Base-by-base conservation (phyloP, 495 filamentous ascomycete genomes). In the Aspergillus sclerotiicarbonarius region DNA sequence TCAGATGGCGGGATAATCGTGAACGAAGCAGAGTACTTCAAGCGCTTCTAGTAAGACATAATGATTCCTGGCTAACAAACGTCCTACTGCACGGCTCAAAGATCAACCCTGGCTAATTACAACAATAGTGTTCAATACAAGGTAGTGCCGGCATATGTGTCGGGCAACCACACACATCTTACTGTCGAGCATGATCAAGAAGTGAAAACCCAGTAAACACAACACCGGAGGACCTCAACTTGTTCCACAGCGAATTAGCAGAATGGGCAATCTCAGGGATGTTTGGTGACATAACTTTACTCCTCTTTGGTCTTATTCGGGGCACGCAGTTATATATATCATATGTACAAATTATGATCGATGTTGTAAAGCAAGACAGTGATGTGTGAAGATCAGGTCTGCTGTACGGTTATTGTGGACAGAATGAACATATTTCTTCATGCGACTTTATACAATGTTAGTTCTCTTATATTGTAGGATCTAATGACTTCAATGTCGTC, bases 1-100 rank as follows among this genome's bases (percentile, higher is more conserved):
- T 70, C 66, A 44, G 76, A 82, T 63, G 93, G 93, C 57, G 94
- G 92, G 58, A 82, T 80, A 66, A 92, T 97, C 74, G 83, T 73
- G 52, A 84, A 92, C 62, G 89, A 92, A 68, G 96, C 89, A 79
- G 86, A 72, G 37, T 69, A 97, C 60, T 90, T 95, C 77, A 93
- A 91, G 73, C 91, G 89, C 39, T 96, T 97, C 79, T 85, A 87
- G 94, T 97, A 84, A 66, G 89, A 67, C 18, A n/a, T n/a, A n/a
- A n/a, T n/a, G n/a, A 43, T 21, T 15, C 16, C 39, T 21, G 21
- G 25, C 16, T n/a, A 37, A 47, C 66, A 74, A n/a, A n/a, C n/a
- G n/a, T n/a, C n/a, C n/a, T n/a, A n/a, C n/a, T n/a, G n/a, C n/a
- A n/a, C n/a, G n/a, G n/a, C n/a, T n/a, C n/a, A n/a, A n/a, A n/a